Base-by-base conservation (phyloP, 1,139 yeast genomes). In the Blastobotrys apis region DNA sequence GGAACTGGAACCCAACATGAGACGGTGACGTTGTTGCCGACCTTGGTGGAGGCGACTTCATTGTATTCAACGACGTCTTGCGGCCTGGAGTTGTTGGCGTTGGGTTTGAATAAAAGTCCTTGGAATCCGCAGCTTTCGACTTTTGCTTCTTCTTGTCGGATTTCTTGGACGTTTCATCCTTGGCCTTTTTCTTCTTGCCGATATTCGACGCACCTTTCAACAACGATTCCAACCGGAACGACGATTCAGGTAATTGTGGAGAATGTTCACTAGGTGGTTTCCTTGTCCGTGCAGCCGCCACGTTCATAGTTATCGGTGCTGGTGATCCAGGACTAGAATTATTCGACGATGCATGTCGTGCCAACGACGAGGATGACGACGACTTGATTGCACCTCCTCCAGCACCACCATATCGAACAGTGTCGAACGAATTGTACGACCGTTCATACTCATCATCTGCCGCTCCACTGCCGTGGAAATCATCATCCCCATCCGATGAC, bases 201-300 rank as follows among this genome's bases (percentile, higher is more conserved):
- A 62, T 52, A 38, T 55, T 58, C 6, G 47, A 39, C 10, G 64
- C 63, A 5, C 59, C 61, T 12, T 64, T 42, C 31, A 63, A 45
- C 16, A 63, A 47, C 32, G 63, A 56, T 31, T 63, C 67, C 5
- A 63, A 50, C 6, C 67, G 49, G 55, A 63, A 63, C 3, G 65
- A 57, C 5, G 59, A 51, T 34, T 60, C 65, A 10, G 41, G 53
- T n/a, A 30, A 13, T 5, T 25, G 30, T 25, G 8, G 22, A 3
- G 27, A 6, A 6, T 10, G 3, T 45, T 43, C 16, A 37, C 39
- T 3, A 43, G 42, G 10, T 33, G 29, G 17, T 13, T 22, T 13
- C 13, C 29, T 3, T 8, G 31, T 5, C 8, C 3, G 5, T 4
- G 39, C 4, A 5, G 17, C 29, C 29, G 40, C 9, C 6, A 10